These are phyloP conservation scores for Pseudozyma tsukubaensis DNA, from an alignment of 1,284 basidiomycete genomes.

Conservation along the genomic window DNA sequence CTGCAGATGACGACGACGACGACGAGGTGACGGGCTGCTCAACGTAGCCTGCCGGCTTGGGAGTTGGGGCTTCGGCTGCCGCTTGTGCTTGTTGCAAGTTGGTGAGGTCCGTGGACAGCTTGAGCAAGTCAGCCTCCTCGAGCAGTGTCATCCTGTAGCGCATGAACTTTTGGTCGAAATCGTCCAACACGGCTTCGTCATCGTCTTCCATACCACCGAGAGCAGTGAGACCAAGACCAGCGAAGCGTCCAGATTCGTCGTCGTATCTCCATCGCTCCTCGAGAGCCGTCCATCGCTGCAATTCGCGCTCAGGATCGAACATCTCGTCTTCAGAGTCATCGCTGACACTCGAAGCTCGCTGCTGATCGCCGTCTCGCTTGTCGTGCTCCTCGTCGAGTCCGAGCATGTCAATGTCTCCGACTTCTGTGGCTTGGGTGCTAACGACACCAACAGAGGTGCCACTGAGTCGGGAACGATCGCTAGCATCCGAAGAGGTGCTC, in stretches of 20 bases:
- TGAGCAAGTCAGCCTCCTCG: slow-evolving; percentile 65
- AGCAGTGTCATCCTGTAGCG: slow-evolving; percentile 66
- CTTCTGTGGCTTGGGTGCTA: slow-evolving; percentile 60
- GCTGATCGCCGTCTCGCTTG: slow-evolving; percentile 25
- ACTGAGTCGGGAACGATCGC: slow-evolving; percentile 48
- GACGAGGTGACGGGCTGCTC: slow-evolving; percentile 29
- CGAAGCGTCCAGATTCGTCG: slow-evolving; percentile 65
- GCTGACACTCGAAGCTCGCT: slow-evolving; percentile 12
- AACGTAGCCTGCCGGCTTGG: slow-evolving; percentile 51
- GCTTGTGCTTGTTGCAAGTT: slow-evolving; percentile 66
- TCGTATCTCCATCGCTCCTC: slow-evolving; percentile 67
- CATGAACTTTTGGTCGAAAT: slow-evolving; percentile 67
- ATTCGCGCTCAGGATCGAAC: slow-evolving; percentile 25
- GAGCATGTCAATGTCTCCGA: slow-evolving; percentile 55
- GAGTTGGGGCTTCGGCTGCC: slow-evolving; percentile 55
- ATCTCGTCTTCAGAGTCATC: slow-evolving; percentile 30
- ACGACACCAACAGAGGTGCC: slow-evolving; percentile 48
- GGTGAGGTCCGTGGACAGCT: slow-evolving; percentile 65
- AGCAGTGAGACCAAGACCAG: slow-evolving; percentile 64
- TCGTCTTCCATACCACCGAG: slow-evolving; percentile 68
- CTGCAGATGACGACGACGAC: slow-evolving; percentile 18
- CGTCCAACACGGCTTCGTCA: slow-evolving; percentile 67
- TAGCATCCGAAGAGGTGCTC: slow-evolving; percentile 59
- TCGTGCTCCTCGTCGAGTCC: slow-evolving; percentile 39
- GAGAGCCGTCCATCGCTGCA: slow-evolving; percentile 39